These are phyloP conservation scores for Clonostachys rhizophaga DNA, from an alignment of 2,329 filamentous ascomycete genomes.

Conservation along the genomic window DNA sequence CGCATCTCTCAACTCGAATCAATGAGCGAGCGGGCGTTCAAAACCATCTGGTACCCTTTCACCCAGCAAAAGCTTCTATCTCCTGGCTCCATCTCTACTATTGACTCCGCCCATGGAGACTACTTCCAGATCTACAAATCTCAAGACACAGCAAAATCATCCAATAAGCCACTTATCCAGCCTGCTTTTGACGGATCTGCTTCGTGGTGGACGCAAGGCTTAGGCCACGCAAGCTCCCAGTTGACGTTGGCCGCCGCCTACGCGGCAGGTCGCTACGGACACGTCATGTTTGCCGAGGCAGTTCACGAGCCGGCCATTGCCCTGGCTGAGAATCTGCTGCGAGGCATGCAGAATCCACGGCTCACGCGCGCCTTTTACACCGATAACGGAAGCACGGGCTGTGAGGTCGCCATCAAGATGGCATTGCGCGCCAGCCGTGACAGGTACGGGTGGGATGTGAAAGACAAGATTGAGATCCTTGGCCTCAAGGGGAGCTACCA, in stretches of 20 bases:
- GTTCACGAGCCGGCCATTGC: constrained; percentile 74
- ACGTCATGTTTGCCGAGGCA: constrained; percentile 81
- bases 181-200: constrained; percentile 74
- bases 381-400: constrained; percentile 79
- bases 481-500: constrained; percentile 80
- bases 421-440: constrained; percentile 63
- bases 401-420: constrained; percentile 86
- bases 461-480: constrained; percentile 59
- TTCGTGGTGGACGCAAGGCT: constrained; percentile 88
- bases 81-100: constrained; percentile 61
- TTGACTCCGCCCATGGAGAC: constrained; percentile 78
- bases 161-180: constrained; percentile 74
- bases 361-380: constrained; percentile 73
- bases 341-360: constrained; percentile 56
- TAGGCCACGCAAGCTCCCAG: constrained; percentile 72
- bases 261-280: constrained; percentile 78
- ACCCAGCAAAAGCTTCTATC: constrained; percentile 69
- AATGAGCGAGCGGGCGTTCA: constrained; percentile 57
- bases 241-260: constrained; percentile 73
- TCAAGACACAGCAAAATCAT: constrained; percentile 68
- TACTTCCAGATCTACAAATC: constrained; percentile 67
- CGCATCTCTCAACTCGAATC: constrained; percentile 36
- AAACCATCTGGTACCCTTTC: constrained; percentile 80
- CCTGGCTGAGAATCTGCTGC: constrained; percentile 61
- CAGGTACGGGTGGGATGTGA: constrained; percentile 61